These are phyloP conservation scores for Suhomyces panamericanus DNA, from an alignment of 1,139 yeast species.

Conservation along the genomic window DNA sequence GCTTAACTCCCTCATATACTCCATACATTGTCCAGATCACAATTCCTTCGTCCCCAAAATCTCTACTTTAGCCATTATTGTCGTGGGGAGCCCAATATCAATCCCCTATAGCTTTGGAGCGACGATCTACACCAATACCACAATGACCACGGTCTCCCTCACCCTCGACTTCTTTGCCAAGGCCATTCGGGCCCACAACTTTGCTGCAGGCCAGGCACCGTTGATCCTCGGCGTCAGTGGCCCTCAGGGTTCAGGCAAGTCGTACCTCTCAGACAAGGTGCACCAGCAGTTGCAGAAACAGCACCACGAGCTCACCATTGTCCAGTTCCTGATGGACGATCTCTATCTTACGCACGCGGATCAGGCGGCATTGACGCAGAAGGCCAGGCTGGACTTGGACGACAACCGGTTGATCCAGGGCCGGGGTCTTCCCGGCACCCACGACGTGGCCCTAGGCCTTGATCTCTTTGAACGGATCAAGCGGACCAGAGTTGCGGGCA, in stretches of 20 bases:
- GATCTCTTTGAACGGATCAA: constrained; percentile 22
- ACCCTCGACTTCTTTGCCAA: constrained; percentile 24
- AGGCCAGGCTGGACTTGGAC: constrained; percentile 19
- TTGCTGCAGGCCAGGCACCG: constrained; percentile 33
- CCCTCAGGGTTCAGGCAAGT: constrained; percentile 93
- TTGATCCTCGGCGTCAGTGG: constrained; percentile 74
- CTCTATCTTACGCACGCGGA: constrained; percentile 68
- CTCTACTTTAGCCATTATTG: too few relatives aligned
- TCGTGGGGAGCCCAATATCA: too few relatives aligned
- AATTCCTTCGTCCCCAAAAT: too few relatives aligned
- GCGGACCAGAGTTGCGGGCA: constrained; percentile 5
- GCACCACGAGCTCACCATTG: constrained; percentile 45
- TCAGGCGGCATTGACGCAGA: constrained; percentile 48
- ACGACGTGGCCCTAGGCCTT: constrained; percentile 57
- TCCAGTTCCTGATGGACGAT: constrained; percentile 81
- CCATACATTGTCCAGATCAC: too few relatives aligned
- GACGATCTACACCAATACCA: too few relatives aligned
- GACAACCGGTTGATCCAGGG: constrained; percentile 66
- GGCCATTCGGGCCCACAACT: constrained; percentile 21
- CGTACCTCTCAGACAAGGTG: constrained; percentile 58
- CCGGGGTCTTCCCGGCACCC: constrained; percentile 94
- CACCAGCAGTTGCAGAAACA: constrained; percentile 31
- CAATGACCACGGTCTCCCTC: constrained; percentile 19
- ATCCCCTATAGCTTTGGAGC: too few relatives aligned
- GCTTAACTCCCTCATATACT: too few relatives aligned